Evolutionary conservation across 495 filamentous ascomycete species (phyloP).

Genomic region (Rusavskia elegans): DNA sequence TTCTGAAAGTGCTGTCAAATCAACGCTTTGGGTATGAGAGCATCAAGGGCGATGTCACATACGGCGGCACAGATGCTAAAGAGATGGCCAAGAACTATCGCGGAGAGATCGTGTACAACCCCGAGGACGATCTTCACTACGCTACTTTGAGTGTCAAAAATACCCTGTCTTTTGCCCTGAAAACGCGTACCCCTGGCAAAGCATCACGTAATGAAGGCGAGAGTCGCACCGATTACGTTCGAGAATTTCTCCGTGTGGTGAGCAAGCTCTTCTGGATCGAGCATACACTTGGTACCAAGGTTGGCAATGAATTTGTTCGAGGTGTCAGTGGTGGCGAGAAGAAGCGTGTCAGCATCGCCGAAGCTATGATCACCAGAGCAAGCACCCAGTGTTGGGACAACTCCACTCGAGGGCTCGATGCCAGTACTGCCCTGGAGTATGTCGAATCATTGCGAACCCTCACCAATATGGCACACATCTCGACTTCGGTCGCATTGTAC

Average conservation of each 20-base stretch:
- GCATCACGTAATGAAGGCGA: conserved; percentile 44
- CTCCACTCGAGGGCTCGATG: conserved; percentile 50
- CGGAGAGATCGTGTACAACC: conserved; percentile 50
- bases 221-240: conserved; percentile 42
- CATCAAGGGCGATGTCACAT: conserved; percentile 62
- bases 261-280: conserved; percentile 68
- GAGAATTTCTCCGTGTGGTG: conserved; percentile 51
- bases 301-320: conserved; percentile 49
- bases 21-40: conserved; percentile 64
- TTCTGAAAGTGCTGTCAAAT: conserved; percentile 73
- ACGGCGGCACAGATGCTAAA: conserved; percentile 51
- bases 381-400: conserved; percentile 56
- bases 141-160: conserved; percentile 54
- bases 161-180: conserved; percentile 56
- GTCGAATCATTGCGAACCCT: conserved; percentile 44
- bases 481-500: conserved; percentile 50
- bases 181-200: conserved; percentile 50
- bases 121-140: conserved; percentile 65
- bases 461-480: conserved; percentile 45
- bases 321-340: conserved; percentile 61
- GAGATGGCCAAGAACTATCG: conserved; percentile 49
- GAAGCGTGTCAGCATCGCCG: conserved; percentile 55
- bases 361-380: conserved; percentile 51
- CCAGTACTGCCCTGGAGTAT: conserved; percentile 50
- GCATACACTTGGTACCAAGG: conserved; percentile 48